phyloP scores from a whole-genome alignment of 345 rosid genomes.

The Anastatica hierochuntica region DNA sequence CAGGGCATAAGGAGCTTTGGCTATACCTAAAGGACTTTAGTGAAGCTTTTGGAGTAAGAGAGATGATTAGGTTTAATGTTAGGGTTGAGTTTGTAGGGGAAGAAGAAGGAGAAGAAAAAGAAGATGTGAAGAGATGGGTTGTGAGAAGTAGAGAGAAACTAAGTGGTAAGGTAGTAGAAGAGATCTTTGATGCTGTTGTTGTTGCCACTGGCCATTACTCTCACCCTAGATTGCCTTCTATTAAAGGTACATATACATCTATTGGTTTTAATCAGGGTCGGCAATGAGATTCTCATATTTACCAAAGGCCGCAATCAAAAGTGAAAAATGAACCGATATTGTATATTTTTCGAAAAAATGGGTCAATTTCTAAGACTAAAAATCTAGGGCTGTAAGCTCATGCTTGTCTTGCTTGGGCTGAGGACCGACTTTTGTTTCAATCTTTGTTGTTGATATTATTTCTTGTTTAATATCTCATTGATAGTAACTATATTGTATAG shows the following conservation, averaged over 20 bases:
- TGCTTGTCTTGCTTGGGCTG: too few species aligned
- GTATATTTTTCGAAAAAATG: too few species aligned
- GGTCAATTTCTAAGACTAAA: too few species aligned
- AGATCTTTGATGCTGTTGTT: constrained; percentile 83
- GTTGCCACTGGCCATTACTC: constrained; percentile 93
- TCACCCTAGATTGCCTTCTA: constrained; percentile 62
- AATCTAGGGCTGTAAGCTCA: too few species aligned
- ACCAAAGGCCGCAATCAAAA: too few species aligned
- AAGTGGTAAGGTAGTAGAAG: constrained; percentile 39
- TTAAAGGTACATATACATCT: constrained; percentile 46
- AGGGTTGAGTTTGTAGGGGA: constrained; percentile 73
- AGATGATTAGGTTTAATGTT: constrained; percentile 65
- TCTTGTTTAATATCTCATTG: not conserved
- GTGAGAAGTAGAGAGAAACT: constrained; percentile 44
- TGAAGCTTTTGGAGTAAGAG: constrained; percentile 53
- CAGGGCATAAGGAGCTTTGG: constrained; percentile 76
- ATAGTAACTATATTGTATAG: too few species aligned
- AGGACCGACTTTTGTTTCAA: too few species aligned
- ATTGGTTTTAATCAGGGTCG: too few species aligned
- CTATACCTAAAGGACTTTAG: constrained; percentile 65
- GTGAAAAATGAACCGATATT: too few species aligned
- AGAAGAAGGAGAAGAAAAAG: constrained; percentile 34
- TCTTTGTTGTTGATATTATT: not conserved
- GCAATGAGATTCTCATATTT: not conserved
- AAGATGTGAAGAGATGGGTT: constrained; percentile 48